Base-by-base conservation (phyloP, 371 early-diverging fungal genomes). In the Blastocladiella emersonii region DNA sequence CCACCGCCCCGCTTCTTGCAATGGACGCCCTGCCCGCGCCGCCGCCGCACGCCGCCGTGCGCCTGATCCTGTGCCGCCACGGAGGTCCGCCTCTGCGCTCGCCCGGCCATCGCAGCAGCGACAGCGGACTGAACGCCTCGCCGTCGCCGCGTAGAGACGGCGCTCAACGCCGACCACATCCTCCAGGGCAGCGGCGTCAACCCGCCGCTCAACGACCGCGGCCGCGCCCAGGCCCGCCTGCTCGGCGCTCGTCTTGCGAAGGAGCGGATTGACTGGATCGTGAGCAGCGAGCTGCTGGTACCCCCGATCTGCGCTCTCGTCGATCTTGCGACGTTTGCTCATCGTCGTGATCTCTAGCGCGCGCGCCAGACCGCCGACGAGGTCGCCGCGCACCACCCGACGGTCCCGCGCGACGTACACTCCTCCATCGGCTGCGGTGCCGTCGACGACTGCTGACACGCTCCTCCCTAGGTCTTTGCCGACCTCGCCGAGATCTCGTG, bases 101-200 rank as follows among this genome's bases (percentile, higher is more conserved):
- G 45, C 5, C 3, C 43, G 61, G 78, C 8, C 8, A 3, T 44
- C 23, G 5, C 45, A 44, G 8, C 17, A 10, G 45, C 45, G 12
- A 8, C 10, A 17, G 10, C 45, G 17, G 45, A 44, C 5, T 5
- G 3, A 21, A 21, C 12, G 5, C 3, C 23, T 44, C 21, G 19
- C 3, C 74, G 76, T 56, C 66, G 81, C 5, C 79, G 79, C 62
- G 79, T 77, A 44, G 83, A 82, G 64, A 83, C 84, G 1, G 77
- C 66, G n/a, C 71, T 79, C n/a, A 83, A 83, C 65, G 70, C 70
- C 23, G 60, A 34, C 36, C 73, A 76, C 56, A 68, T 76, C 39
- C 67, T 83, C 36, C 84, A 83, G 62, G 84, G 84, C 56, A 61
- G 64, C 43, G 79, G 80, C 55, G 68, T 81, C 57, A 72, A 83